phyloP scores from a whole-genome alignment of 352 stramenopile genomes.

The Phytophthora syringae region DNA sequence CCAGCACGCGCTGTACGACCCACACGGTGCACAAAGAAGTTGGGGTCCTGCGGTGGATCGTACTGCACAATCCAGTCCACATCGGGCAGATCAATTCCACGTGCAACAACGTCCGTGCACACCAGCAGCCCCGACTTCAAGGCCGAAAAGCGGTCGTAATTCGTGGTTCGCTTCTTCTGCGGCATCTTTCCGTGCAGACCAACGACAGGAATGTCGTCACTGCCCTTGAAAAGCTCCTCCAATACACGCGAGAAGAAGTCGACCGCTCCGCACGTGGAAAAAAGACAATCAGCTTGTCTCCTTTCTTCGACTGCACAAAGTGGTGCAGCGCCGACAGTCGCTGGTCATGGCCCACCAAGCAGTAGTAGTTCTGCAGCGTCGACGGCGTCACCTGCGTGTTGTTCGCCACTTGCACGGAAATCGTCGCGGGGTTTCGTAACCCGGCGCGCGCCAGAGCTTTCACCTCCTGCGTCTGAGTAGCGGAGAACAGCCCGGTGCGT shows the following conservation, averaged over 20 bases:
- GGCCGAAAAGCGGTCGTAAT: constrained; percentile 78
- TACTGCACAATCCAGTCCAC: constrained; percentile 99
- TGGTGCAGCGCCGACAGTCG: constrained; percentile 93
- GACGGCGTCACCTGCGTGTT: constrained; percentile 80
- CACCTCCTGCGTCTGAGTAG: constrained; percentile 95
- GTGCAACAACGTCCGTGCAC: constrained; percentile 98
- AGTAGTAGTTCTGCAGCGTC: constrained; percentile 95
- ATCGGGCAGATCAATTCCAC: constrained; percentile 98
- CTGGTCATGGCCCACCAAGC: constrained; percentile 93
- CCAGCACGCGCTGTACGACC: constrained; percentile 97
- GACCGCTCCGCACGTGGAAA: constrained; percentile 98
- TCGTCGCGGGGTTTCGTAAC: constrained; percentile 98
- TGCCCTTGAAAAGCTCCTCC: constrained; percentile 68
- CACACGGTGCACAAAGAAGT: constrained; percentile 99
- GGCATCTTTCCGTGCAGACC: constrained; percentile 95
- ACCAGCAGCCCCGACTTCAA: constrained; percentile 89
- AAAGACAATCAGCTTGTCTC: constrained; percentile 97
- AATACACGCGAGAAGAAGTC: constrained; percentile 97
- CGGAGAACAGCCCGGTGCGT: constrained; percentile 93
- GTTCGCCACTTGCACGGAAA: constrained; percentile 96
- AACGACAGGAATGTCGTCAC: constrained; percentile 58
- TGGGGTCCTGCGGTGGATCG: constrained; percentile 97
- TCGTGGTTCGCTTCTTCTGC: constrained; percentile 87
- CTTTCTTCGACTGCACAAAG: constrained; percentile 92
- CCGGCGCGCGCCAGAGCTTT: constrained; percentile 95